Conservation (phyloP, 441 rosid genomes). For the Brassica balearica region DNA sequence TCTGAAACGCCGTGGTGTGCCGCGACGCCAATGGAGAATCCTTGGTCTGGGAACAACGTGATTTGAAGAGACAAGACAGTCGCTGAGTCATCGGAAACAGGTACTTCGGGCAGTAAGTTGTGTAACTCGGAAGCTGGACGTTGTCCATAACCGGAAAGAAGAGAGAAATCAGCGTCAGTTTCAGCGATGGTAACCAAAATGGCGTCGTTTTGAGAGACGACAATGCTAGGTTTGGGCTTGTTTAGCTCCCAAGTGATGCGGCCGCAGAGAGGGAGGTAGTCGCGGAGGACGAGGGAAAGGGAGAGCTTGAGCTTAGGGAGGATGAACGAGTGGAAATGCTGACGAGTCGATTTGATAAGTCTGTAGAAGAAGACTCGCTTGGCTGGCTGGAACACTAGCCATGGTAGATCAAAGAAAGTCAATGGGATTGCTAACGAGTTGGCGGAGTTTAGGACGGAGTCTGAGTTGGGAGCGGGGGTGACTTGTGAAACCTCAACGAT, state of each 20-base stretch:
- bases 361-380: slow-evolving; percentile 44
- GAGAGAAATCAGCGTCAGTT: slow-evolving; percentile 36
- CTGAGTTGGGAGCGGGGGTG: slow-evolving; percentile 7
- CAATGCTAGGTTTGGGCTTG: slow-evolving; percentile 42
- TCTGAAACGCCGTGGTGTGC: slow-evolving; percentile 49
- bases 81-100: slow-evolving; percentile 29
- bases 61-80: slow-evolving; percentile 29
- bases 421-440: slow-evolving; percentile 19
- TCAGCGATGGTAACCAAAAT: slow-evolving; percentile 47
- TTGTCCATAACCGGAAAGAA: slow-evolving; percentile 32
- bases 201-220: slow-evolving; percentile 34
- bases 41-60: slow-evolving; percentile 47
- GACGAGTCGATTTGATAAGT: slow-evolving; percentile 29
- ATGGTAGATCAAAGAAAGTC: slow-evolving; percentile 41
- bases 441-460: not conserved
- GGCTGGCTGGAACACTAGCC: slow-evolving; percentile 35
- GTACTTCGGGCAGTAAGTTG: slow-evolving; percentile 10
- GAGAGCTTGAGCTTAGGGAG: slow-evolving; percentile 44
- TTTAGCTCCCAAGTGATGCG: slow-evolving; percentile 32
- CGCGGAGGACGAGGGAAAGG: slow-evolving; percentile 40
- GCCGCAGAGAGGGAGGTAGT: slow-evolving; percentile 46
- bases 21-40: slow-evolving; percentile 45
- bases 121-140: slow-evolving; percentile 36
- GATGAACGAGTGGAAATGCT: slow-evolving; percentile 34
- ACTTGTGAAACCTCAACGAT: slow-evolving; percentile 18